These are phyloP conservation scores for Colletotrichum sp. DNA, from an alignment of 2,329 filamentous ascomycete species.

Conservation along the genomic window DNA sequence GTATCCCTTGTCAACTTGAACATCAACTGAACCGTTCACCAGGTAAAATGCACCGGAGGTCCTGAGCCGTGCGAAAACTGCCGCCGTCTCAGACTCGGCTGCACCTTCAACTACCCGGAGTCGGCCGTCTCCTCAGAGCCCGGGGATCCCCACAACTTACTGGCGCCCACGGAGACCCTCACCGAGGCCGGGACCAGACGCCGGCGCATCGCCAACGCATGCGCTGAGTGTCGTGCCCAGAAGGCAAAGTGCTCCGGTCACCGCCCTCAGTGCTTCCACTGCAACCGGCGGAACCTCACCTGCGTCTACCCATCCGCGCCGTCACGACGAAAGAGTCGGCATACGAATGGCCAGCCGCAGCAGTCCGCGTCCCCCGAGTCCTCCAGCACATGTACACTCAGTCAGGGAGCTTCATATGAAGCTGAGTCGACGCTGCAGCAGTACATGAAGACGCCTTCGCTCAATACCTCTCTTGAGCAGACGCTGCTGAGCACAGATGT, in stretches of 20 bases:
- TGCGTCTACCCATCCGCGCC: neutral
- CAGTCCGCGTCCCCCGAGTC: neutral
- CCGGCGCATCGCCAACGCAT: slow-evolving; percentile 30
- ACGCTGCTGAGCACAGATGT: slow-evolving; percentile 2
- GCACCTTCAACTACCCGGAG: slow-evolving; percentile 9
- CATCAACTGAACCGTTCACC: neutral
- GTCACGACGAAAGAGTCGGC: neutral
- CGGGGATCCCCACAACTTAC: neutral
- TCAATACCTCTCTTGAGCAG: neutral
- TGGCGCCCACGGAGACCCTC: slow-evolving; percentile 9
- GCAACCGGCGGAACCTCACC: neutral
- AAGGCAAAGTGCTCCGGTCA: slow-evolving; percentile 40
- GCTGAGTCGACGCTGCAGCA: neutral
- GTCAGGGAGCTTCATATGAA: neutral
- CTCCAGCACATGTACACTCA: neutral
- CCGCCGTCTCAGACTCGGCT: neutral
- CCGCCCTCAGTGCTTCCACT: slow-evolving; percentile 8
- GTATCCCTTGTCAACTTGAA: neutral
- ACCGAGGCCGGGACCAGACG: slow-evolving; percentile 33
- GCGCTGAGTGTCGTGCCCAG: slow-evolving; percentile 34
- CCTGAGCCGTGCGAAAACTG: slow-evolving; percentile 7
- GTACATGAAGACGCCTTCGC: neutral
- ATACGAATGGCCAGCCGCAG: neutral
- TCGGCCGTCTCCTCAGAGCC: neutral
- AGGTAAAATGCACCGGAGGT: slow-evolving; percentile 5